Conservation (phyloP, 176 grass and related monocot species). For the Musa beccarii region DNA sequence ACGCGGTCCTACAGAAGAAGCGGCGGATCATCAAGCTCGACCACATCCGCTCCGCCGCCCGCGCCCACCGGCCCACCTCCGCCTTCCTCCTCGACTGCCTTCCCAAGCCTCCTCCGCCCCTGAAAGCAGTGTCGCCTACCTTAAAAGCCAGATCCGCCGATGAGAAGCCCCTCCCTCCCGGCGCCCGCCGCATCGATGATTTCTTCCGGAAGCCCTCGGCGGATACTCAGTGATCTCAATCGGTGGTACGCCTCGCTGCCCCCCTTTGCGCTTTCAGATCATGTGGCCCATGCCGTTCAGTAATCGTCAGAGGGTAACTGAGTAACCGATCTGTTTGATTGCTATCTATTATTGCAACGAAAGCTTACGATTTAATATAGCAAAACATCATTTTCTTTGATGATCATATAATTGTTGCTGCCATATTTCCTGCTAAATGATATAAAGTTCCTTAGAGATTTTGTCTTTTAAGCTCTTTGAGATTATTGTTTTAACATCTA, state of each 20-base stretch:
- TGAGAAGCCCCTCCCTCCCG: conserved; percentile 49
- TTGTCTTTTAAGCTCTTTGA: no score
- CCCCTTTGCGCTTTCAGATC: background rate
- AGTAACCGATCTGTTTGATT: no score
- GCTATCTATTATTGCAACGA: no score
- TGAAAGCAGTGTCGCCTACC: background rate
- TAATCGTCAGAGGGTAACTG: no score
- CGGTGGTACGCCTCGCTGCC: background rate
- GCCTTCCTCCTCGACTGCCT: conserved; percentile 85
- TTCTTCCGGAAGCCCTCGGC: conserved; percentile 60
- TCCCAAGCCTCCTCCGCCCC: conserved; percentile 16
- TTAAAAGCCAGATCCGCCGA: background rate
- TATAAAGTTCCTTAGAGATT: no score
- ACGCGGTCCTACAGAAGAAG: conserved; percentile 26
- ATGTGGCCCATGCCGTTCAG: no score
- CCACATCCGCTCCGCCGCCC: conserved; percentile 48
- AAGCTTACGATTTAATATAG: no score
- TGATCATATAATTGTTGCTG: no score
- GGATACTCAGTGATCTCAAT: background rate
- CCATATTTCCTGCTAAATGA: no score
- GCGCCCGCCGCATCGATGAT: conserved; percentile 67
- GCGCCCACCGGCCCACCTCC: conserved; percentile 51
- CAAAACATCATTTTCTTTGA: no score
- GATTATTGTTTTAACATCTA: no score
- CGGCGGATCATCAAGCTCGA: conserved; percentile 35